phyloP scores from a whole-genome alignment of 148 eudicot species.

The Vaccinium myrtillus region DNA sequence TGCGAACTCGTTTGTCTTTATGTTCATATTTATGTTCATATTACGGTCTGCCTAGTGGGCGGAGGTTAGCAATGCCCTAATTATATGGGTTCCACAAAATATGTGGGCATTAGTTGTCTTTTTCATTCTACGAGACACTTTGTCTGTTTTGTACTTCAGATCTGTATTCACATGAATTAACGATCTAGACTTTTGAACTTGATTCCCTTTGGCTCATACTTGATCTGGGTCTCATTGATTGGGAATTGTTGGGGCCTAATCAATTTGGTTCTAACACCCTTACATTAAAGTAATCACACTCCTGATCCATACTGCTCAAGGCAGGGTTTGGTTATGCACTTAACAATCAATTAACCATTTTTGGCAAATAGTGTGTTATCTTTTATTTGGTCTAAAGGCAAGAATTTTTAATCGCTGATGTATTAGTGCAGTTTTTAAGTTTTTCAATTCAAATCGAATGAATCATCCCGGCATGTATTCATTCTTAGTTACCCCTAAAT shows the following conservation, averaged over 20 bases:
- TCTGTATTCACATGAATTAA: neutral
- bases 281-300: neutral
- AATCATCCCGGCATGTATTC: neutral
- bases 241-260: neutral
- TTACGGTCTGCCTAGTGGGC: too few species aligned
- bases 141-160: slow-evolving; percentile 12
- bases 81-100: neutral
- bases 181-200: neutral
- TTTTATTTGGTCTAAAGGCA: neutral
- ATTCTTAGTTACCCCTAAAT: neutral
- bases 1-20: too few species aligned
- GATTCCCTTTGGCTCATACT: neutral
- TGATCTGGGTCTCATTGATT: neutral
- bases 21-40: too few species aligned
- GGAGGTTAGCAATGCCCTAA: too few species aligned
- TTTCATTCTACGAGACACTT: neutral
- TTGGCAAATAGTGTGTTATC: neutral
- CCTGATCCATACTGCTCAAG: neutral
- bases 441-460: neutral
- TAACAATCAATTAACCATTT: neutral
- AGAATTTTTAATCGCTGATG: neutral
- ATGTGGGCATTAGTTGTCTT: neutral
- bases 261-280: neutral
- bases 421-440: neutral
- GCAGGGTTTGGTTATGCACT: neutral